A percentile compares a stretch with the other conserved stretches of the same genome.
phyloP scores from a whole-genome alignment of 2,329 filamentous ascomycete species.

The Didymella keratinophila region DNA sequence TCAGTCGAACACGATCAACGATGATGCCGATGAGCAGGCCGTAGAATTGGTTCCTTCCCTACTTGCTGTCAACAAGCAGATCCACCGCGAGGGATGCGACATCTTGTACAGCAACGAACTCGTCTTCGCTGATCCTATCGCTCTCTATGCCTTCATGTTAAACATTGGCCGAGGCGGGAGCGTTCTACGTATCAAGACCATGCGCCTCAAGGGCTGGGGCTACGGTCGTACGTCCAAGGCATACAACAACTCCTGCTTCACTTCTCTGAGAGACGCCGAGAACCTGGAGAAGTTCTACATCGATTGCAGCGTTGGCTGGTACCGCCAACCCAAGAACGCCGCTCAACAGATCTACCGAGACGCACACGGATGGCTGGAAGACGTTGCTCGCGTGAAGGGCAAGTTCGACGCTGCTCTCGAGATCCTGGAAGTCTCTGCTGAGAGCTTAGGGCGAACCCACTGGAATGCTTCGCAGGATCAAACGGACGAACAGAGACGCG shows the following conservation, averaged over 20 bases:
- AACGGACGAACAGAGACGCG: slow-evolving; percentile 6
- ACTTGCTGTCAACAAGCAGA: slow-evolving; percentile 42
- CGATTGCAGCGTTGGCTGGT: slow-evolving; percentile 23
- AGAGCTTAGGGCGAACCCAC: slow-evolving; percentile 1
- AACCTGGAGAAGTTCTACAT: slow-evolving; percentile 41
- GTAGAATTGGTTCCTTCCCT: slow-evolving; percentile 33
- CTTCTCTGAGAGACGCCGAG: slow-evolving; percentile 37
- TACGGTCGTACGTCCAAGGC: slow-evolving; percentile 35
- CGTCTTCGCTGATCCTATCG: slow-evolving; percentile 35
- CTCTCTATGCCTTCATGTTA: slow-evolving; percentile 45
- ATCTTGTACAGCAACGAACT: slow-evolving; percentile 45
- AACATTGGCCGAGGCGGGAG: slow-evolving; percentile 36
- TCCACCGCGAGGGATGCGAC: slow-evolving; percentile 35
- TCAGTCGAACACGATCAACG: slow-evolving; percentile 16
- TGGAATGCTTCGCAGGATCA: not conserved
- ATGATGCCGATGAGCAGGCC: slow-evolving; percentile 16
- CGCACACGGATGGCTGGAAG: slow-evolving; percentile 49
- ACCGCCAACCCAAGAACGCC: slow-evolving; percentile 8
- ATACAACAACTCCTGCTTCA: slow-evolving; percentile 48
- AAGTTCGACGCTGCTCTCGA: slow-evolving; percentile 42
- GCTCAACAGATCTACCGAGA: slow-evolving; percentile 48
- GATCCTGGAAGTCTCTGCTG: slow-evolving; percentile 25
- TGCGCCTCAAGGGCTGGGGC: slow-evolving; percentile 40
- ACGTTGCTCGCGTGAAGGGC: slow-evolving; percentile 37
- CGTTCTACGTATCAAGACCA: slow-evolving; percentile 32